A percentile compares a stretch with the other conserved stretches of the same genome.
These are phyloP conservation scores for Trichosporon coremiiforme DNA, from an alignment of 1,284 basidiomycete genomes.

Conservation along the genomic window DNA sequence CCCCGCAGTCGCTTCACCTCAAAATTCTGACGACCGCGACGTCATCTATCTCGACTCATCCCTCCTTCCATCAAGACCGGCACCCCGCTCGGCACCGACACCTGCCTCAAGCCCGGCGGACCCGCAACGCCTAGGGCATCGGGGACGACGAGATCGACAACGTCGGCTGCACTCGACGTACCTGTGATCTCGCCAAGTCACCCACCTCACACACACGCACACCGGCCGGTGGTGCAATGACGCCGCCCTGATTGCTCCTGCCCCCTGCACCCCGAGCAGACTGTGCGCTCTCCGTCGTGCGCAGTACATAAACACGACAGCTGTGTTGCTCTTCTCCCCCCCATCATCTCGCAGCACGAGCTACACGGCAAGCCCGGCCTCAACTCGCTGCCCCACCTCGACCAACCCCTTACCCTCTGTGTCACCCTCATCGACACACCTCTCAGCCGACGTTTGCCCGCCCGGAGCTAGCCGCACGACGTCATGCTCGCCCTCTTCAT, in stretches of 20 bases:
- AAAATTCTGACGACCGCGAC: not conserved
- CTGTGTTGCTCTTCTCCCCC: not conserved
- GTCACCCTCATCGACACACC: too few species aligned
- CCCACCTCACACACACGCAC: not conserved
- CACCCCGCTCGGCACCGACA: not conserved
- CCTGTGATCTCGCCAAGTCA: not conserved
- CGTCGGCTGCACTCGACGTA: too few species aligned
- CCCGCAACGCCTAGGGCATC: not conserved
- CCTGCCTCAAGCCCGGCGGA: not conserved
- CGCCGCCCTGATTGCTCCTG: not conserved
- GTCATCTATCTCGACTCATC: not conserved
- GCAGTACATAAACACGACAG: not conserved
- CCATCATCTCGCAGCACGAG: not conserved
- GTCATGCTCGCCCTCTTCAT: not conserved
- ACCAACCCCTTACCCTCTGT: too few species aligned
- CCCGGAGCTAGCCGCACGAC: not conserved
- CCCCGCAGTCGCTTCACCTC: not conserved
- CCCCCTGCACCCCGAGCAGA: not conserved
- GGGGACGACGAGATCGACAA: not conserved
- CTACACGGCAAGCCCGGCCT: not conserved
- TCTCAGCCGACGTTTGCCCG: too few species aligned
- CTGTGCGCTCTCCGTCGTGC: not conserved
- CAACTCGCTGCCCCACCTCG: not conserved
- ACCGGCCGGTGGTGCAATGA: slow-evolving; percentile 1
- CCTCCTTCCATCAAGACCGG: too few species aligned